phyloP scores from a whole-genome alignment of 257 asterid genomes.

The Gentiana dahurica region DNA sequence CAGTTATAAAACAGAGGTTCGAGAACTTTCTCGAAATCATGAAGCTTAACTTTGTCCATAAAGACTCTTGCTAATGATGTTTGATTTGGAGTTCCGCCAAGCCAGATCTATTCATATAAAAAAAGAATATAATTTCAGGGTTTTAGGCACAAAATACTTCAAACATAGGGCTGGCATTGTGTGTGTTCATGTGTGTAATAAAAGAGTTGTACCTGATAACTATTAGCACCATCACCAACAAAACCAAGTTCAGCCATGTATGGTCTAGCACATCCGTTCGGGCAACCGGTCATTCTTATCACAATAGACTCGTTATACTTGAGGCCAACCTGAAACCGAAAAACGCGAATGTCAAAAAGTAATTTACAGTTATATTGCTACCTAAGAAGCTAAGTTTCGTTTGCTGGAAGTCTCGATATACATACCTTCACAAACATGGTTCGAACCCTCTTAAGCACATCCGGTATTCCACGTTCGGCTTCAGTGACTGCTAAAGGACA shows the following conservation, averaged over 20 bases:
- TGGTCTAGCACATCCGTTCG: conserved; percentile 98
- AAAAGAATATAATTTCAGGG: neutral
- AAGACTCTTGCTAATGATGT: conserved; percentile 59
- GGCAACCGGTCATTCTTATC: conserved; percentile 94
- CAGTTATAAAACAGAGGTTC: conserved; percentile 92
- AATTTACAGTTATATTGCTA: conserved; percentile 1
- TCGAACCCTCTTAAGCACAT: conserved; percentile 78
- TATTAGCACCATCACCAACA: conserved; percentile 95
- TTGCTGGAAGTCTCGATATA: conserved; percentile 1
- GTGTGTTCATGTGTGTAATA: too few species aligned
- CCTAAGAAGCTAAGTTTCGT: conserved; percentile 4
- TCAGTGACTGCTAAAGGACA: conserved; percentile 92
- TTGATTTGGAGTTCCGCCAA: conserved; percentile 89
- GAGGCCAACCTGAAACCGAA: conserved; percentile 72
- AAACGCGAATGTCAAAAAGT: neutral
- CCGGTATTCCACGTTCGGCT: conserved; percentile 99
- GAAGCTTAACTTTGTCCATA: conserved; percentile 85
- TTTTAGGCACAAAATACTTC: neutral
- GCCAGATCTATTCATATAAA: conserved; percentile 57
- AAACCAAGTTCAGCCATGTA: conserved; percentile 99
- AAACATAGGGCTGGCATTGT: too few species aligned
- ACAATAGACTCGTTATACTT: conserved; percentile 75
- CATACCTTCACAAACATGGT: conserved; percentile 75
- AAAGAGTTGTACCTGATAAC: conserved; percentile 61
- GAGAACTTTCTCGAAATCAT: conserved; percentile 80